Evolutionary conservation across 331 rosid species (phyloP), one percentile per base, ranked within the genome.

Genomic region (Malus hybrid): DNA sequence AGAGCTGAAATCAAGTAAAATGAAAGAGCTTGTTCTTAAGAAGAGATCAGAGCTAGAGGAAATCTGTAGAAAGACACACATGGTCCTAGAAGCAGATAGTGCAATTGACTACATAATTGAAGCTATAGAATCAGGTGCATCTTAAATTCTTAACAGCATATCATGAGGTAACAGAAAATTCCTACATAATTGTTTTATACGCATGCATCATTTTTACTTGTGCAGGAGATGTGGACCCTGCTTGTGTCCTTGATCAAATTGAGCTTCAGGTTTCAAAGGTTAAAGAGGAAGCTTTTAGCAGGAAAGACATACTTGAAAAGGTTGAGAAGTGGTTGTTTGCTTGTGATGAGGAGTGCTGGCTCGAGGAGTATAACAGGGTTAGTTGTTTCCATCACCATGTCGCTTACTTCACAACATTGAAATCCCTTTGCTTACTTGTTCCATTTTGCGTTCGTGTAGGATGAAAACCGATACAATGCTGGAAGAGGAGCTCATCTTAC

Each of bases 271-370:
- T 95, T 83, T 79, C 81, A 29, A 80, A 81, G 75, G 87, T 86
- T 76, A 95, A 92, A 83, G 99, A 95, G 82, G 96, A 92, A 85
- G 99, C 99, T 74, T 90, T 95, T 77, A 82, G 85, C 75, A 82
- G 97, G 89, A 92, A 89, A 84, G 99, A 95, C 69, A 88, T 92
- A 77, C 97, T 95, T 72, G 99, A 95, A 81, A 95, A 80, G 77
- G 93, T 95, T 78, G 98, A 95, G 84, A 90, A 87, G 74, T 95
- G 98, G 99, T 75, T 92, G 82, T 71, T 77, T 72, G 93, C 93
- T 16, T 87, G 98, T 83, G 99, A 95, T 32, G 99, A 95, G 82
- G 99, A 95, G 77, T 85, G 93, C 76, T 92, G 99, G 99, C 99
- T 95, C 60, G 98, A 95, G 83, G 99, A 95, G 75, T 95, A 95